Evolutionary conservation across 2,329 filamentous ascomycete genomes (phyloP).

Genomic region (Arthroderma sp.): DNA sequence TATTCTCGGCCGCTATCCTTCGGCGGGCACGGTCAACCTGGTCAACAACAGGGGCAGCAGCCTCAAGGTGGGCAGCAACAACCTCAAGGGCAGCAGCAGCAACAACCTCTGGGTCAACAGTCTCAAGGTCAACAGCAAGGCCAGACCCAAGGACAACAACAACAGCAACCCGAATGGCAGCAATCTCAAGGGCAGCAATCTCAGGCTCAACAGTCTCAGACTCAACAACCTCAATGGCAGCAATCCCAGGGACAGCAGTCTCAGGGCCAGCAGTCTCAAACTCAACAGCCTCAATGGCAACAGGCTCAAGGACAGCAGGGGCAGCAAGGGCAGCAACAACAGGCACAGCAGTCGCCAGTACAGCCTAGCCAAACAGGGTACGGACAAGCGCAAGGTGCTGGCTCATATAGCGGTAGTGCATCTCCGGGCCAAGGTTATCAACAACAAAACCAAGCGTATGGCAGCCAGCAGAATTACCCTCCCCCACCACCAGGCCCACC

Average conservation of each 20-base stretch:
- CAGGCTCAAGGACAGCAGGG: conserved; percentile 2
- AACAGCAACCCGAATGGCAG: conserved; percentile 3
- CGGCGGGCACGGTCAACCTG: conserved; percentile 3
- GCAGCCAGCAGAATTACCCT: conserved; percentile 24
- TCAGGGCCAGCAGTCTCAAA: conserved; percentile 2
- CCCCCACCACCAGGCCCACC: conserved; percentile 27
- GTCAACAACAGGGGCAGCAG: conserved; percentile 2
- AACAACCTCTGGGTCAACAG: conserved; percentile 5
- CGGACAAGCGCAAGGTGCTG: conserved; percentile 9
- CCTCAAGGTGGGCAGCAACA: conserved; percentile 1
- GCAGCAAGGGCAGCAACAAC: conserved; percentile 3
- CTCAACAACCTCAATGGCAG: not conserved
- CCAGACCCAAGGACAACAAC: not conserved
- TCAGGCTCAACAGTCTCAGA: conserved; percentile 1
- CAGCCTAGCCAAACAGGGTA: conserved; percentile 1
- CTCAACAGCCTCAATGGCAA: not conserved
- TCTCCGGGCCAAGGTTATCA: too few species aligned
- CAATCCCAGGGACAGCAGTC: conserved; percentile 1
- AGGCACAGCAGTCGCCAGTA: conserved; percentile 7
- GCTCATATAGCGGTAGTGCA: not conserved
- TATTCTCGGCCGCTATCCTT: conserved; percentile 21
- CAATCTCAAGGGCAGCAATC: conserved; percentile 10
- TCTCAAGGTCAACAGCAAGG: conserved; percentile 1
- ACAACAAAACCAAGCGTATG: not conserved
- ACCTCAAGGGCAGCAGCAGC: conserved; percentile 3